These are phyloP conservation scores for Penicillium sp. DNA, from an alignment of 2,329 filamentous ascomycete species.

Conservation along the genomic window DNA sequence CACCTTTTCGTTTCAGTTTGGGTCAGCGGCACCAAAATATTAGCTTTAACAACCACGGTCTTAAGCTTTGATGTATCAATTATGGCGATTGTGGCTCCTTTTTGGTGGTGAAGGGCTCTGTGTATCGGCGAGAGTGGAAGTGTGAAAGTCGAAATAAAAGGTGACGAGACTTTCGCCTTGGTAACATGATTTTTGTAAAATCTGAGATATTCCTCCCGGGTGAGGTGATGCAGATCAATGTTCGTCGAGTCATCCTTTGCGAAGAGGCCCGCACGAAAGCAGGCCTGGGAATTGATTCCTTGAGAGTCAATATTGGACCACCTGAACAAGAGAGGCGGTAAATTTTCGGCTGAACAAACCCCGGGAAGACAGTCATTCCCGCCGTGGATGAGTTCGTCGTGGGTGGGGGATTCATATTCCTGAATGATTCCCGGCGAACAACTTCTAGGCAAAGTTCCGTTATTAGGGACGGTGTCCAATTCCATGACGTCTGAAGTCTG, in stretches of 20 bases:
- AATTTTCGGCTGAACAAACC: neutral
- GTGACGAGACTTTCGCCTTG: constrained; percentile 19
- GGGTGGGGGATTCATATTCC: too few relatives aligned
- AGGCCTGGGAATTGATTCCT: constrained; percentile 29
- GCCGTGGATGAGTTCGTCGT: neutral
- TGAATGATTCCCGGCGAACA: neutral
- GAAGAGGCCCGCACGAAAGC: constrained; percentile 32
- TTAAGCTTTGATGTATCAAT: constrained; percentile 32
- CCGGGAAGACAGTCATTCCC: neutral
- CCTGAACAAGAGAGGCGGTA: constrained; percentile 35
- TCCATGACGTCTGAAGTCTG: neutral
- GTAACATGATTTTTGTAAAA: constrained; percentile 29
- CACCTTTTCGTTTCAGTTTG: constrained; percentile 10
- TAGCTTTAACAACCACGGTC: constrained; percentile 28
- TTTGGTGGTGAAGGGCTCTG: constrained; percentile 24
- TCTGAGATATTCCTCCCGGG: constrained; percentile 16
- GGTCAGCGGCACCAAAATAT: constrained; percentile 20
- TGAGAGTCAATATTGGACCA: constrained; percentile 33
- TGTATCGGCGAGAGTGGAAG: constrained; percentile 33
- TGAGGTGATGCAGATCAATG: constrained; percentile 12
- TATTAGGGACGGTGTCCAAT: neutral
- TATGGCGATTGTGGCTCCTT: constrained; percentile 29
- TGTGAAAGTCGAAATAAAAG: constrained; percentile 36
- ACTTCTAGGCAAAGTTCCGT: neutral
- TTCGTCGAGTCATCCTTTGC: constrained; percentile 5